phyloP scores from a whole-genome alignment of 495 filamentous ascomycete species.

The Letharia columbiana region DNA sequence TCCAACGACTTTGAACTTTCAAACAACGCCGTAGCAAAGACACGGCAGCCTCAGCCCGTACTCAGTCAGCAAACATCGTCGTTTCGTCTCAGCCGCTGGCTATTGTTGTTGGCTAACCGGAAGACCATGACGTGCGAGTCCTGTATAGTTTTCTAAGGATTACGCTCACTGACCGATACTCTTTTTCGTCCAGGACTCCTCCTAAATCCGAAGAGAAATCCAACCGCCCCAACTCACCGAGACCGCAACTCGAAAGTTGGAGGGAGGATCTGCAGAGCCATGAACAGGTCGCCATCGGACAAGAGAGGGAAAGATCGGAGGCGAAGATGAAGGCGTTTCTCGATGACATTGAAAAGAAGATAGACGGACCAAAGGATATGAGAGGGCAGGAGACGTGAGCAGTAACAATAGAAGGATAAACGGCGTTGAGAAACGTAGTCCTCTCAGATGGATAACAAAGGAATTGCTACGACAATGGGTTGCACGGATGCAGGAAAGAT shows the following conservation, averaged over 20 bases:
- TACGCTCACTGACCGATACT: background rate
- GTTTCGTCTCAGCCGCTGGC: background rate
- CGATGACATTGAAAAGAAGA: background rate
- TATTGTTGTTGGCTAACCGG: background rate
- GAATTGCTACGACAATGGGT: background rate
- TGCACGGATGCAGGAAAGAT: background rate
- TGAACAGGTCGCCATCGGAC: constrained; percentile 7
- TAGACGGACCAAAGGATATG: background rate
- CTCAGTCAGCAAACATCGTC: background rate
- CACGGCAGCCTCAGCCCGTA: background rate
- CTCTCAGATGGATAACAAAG: background rate
- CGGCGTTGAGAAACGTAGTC: background rate
- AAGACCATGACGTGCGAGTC: background rate
- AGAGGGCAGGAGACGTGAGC: background rate
- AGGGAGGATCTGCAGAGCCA: background rate
- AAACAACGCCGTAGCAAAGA: background rate
- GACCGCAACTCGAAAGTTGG: constrained; percentile 9
- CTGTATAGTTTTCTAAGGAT: background rate
- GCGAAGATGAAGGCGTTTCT: background rate
- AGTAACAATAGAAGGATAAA: too few species aligned
- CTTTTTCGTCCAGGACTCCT: background rate
- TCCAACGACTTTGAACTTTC: background rate
- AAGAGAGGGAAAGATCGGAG: background rate
- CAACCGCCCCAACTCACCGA: background rate
- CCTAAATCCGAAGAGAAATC: background rate